Evolutionary conservation across 257 asterid genomes (phyloP), one percentile per base, ranked within the genome.

Genomic region (Pogostemon cablin): DNA sequence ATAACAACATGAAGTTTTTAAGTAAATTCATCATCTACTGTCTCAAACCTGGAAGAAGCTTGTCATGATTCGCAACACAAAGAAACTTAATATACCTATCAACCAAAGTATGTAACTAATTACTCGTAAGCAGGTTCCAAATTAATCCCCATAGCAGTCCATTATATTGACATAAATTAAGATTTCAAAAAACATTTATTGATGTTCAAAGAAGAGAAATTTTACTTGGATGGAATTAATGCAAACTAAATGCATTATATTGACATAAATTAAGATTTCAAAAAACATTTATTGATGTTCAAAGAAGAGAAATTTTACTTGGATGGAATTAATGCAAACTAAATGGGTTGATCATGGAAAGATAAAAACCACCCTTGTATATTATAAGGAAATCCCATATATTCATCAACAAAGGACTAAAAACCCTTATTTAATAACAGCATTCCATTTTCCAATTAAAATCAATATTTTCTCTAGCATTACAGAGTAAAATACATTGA

Each of bases 11-110:
- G 43, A 7, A 49, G 37, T 41, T 12, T 7, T 54, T 48, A 55
- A 17, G 39, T 40, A 8, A 11, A 72, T 48, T 62, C 67, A 32
- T 17, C 6, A 0, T 15, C 63, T 9, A 40, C 25, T 62, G 64
- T 52, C 62, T 40, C 79, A 62, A 71, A 88, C 98, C 98, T 62
- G 97, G 98, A 67, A 88, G 95, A 85, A 93, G 98, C 85, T 93
- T 87, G 81, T 93, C 97, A 79, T 93, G 98, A 84, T 90, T 86
- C 39, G 97, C 98, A 74, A 93, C 97, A 67, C 98, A 93, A 46
- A 93, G 93, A 85, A 93, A 93, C 82, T 90, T 82, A 69, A 93
- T 90, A 72, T 93, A 93, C 98, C 98, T 93, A 81, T 68, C 75
- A 84, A 56, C 71, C 72, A 84, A 57, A 66, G 65, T 43, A 68